phyloP scores from a whole-genome alignment of 768 basidiomycete species.

The Podaxis mareebaensis region DNA sequence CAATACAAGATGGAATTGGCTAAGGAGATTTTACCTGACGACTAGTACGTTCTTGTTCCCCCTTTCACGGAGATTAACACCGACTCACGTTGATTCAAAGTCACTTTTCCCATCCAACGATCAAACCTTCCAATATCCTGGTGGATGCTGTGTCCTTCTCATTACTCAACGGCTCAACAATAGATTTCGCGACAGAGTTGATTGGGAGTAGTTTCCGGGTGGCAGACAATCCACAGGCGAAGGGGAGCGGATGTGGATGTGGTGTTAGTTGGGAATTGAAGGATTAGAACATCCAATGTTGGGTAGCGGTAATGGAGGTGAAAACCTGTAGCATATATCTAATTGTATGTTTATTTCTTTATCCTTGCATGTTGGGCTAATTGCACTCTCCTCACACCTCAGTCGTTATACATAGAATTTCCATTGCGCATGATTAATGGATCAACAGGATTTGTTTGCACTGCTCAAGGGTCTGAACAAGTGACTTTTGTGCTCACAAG shows the following conservation, averaged over 20 bases:
- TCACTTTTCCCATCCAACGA: slow-evolving; percentile 68
- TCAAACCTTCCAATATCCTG: slow-evolving; percentile 74
- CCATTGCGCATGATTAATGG: too few relatives aligned
- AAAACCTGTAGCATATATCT: background rate
- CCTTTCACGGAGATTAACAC: slow-evolving; percentile 10
- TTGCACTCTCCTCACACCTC: background rate
- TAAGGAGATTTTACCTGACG: slow-evolving; percentile 59
- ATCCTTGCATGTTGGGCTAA: background rate
- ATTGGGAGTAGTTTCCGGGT: slow-evolving; percentile 92
- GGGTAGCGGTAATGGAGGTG: too few relatives aligned
- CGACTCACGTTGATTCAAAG: slow-evolving; percentile 33
- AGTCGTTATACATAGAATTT: background rate
- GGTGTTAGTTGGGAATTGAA: slow-evolving; percentile 96
- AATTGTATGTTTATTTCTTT: slow-evolving; percentile 4
- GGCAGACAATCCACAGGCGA: slow-evolving; percentile 84
- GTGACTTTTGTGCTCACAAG: background rate
- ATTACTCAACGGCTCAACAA: slow-evolving; percentile 83
- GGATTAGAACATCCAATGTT: slow-evolving; percentile 25
- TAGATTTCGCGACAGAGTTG: slow-evolving; percentile 92
- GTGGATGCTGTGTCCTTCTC: slow-evolving; percentile 86
- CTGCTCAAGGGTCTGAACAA: background rate
- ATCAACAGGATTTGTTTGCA: too few relatives aligned
- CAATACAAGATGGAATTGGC: slow-evolving; percentile 92
- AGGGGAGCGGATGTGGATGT: slow-evolving; percentile 90
- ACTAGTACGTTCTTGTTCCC: slow-evolving; percentile 66